Evolutionary conservation across 306 rosid species (phyloP).

Genomic region (Vigna mungo): DNA sequence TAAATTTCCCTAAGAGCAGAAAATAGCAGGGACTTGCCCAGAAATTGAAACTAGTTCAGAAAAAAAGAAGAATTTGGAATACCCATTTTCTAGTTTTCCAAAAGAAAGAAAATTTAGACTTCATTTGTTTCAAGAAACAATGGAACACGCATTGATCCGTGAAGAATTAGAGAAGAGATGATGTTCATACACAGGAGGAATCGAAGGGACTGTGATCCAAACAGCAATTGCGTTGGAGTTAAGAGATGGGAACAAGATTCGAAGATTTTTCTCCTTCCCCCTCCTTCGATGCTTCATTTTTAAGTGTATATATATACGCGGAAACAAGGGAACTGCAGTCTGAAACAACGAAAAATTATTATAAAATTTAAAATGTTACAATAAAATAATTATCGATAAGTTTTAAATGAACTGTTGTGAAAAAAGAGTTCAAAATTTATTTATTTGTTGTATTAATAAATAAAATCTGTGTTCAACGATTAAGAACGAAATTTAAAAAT

Average conservation of each 20-base stretch:
- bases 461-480: too few relatives aligned
- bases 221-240: neutral
- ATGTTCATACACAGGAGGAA: neutral
- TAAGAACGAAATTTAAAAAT: too few relatives aligned
- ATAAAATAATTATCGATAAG: too few relatives aligned
- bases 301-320: too few relatives aligned
- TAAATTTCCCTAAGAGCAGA: neutral
- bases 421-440: too few relatives aligned
- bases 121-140: constrained; percentile 8
- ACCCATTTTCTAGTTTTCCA: neutral
- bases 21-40: constrained; percentile 27
- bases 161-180: neutral
- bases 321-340: too few relatives aligned
- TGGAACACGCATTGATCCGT: constrained; percentile 23
- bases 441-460: too few relatives aligned
- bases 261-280: too few relatives aligned
- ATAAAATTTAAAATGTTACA: too few relatives aligned
- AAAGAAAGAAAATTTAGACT: neutral
- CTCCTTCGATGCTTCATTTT: too few relatives aligned
- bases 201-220: neutral
- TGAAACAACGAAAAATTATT: too few relatives aligned
- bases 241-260: neutral
- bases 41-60: constrained; percentile 26
- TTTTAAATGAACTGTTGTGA: too few relatives aligned
- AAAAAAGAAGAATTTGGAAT: neutral